phyloP scores from a whole-genome alignment of 2,329 filamentous ascomycete genomes.

The Metarhizium robertsii region DNA sequence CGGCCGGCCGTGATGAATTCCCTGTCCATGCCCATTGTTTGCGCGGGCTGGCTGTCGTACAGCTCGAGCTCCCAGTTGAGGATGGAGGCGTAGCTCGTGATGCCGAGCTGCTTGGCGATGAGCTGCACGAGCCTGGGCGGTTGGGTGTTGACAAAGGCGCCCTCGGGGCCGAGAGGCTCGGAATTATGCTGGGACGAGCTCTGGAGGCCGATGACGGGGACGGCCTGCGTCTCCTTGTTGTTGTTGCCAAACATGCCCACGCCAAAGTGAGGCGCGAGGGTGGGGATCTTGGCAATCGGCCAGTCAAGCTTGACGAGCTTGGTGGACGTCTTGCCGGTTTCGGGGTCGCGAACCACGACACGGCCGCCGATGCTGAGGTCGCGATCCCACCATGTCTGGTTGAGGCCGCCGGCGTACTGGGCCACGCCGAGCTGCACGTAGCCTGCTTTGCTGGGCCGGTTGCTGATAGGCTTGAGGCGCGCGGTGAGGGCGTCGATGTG shows the following conservation, averaged over 20 bases:
- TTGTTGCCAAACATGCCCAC: slow-evolving; percentile 55
- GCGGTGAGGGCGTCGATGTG: slow-evolving; percentile 91
- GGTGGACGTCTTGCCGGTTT: slow-evolving; percentile 64
- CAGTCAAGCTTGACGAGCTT: slow-evolving; percentile 87
- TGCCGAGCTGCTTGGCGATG: slow-evolving; percentile 68
- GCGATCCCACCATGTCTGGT: slow-evolving; percentile 93
- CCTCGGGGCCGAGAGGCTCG: slow-evolving; percentile 47
- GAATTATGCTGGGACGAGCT: slow-evolving; percentile 42
- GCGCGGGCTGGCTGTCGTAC: slow-evolving; percentile 80
- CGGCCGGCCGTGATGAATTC: slow-evolving; percentile 93
- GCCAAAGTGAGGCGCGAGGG: slow-evolving; percentile 89
- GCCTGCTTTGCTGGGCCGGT: slow-evolving; percentile 72
- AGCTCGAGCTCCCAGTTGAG: slow-evolving; percentile 97
- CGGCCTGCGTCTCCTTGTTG: slow-evolving; percentile 88
- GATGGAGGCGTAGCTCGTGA: slow-evolving; percentile 62
- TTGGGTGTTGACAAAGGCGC: slow-evolving; percentile 73
- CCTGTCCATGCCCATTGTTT: slow-evolving; percentile 73
- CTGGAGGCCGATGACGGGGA: slow-evolving; percentile 87
- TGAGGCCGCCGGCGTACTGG: slow-evolving; percentile 82
- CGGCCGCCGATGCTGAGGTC: slow-evolving; percentile 86
- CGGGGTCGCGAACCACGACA: slow-evolving; percentile 69
- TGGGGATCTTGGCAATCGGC: slow-evolving; percentile 89
- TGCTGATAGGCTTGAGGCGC: slow-evolving; percentile 83
- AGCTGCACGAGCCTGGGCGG: slow-evolving; percentile 76
- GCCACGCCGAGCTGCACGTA: slow-evolving; percentile 87